Evolutionary conservation across 495 filamentous ascomycete species (phyloP), one percentile per base, ranked within the genome.

Genomic region (Penicillium turbatum): DNA sequence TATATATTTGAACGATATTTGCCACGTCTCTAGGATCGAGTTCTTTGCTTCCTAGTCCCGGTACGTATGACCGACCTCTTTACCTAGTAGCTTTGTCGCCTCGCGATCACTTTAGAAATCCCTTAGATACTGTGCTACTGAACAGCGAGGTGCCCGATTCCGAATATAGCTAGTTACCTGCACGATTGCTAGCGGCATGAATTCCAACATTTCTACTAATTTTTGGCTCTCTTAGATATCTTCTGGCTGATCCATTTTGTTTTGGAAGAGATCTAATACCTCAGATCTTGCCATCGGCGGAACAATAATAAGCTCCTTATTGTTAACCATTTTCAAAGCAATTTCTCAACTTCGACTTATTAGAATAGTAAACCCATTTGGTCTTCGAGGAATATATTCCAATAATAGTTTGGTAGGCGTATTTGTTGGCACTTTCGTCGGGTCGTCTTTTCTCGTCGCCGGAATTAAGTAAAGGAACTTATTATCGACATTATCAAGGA

Each of bases 141-240:
- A 60, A 38, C 32, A 41, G 6, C 66, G 45, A n/a, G 60, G 63
- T 37, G 45, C 50, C 31, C 57, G 48, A 27, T 63, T 51, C 6
- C 11, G 48, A 43, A 80, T 78, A 55, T 75, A 80, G 11, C 65
- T 70, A 8, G 73, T 72, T 2, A 72, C 75, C 56, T 80, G 74
- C 11, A 62, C 64, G 24, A 79, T 78, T 5, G 76, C 76, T 10
- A 80, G 69, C 21, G 78, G 74, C 45, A 81, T 67, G 40, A 51
- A 65, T 11, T 76, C 74, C 2, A 80, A 69, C 15, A 59, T 64
- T 17, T 53, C 48, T n/a, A 69, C 59, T 10, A 79, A 4, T 6
- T 16, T 13, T 1, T 6, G 65, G 16, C 65, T 43, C 19, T 39
- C 38, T 13, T 45, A 30, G 58, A 17, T 13, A 52, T 51, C 12